These are phyloP conservation scores for Acacia concinna DNA, from an alignment of 331 rosid species.

Conservation along the genomic window DNA sequence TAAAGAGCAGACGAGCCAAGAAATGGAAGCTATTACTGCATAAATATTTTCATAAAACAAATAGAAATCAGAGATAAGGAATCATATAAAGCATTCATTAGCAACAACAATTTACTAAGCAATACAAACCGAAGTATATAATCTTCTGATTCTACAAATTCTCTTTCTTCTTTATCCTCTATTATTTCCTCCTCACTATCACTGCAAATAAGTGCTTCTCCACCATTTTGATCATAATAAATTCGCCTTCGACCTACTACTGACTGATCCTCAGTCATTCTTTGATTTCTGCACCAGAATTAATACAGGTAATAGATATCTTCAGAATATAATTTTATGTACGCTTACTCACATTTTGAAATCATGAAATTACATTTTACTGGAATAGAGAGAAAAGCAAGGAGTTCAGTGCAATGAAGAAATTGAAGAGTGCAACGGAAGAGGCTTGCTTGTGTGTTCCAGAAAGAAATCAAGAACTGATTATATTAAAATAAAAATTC, in stretches of 20 bases:
- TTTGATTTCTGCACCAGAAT: slow-evolving; percentile 78
- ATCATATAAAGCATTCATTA: not conserved
- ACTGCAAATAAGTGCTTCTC: slow-evolving; percentile 97
- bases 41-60: not conserved
- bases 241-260: slow-evolving; percentile 95
- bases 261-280: slow-evolving; percentile 99
- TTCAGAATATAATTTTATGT: slow-evolving; percentile 8
- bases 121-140: slow-evolving; percentile 82
- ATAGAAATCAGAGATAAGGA: not conserved
- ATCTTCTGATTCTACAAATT: slow-evolving; percentile 88
- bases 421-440: not conserved
- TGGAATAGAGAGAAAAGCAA: not conserved
- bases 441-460: slow-evolving; percentile 1
- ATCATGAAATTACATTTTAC: slow-evolving; percentile 5
- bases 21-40: not conserved
- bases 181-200: slow-evolving; percentile 93
- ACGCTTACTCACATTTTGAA: slow-evolving; percentile 13
- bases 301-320: slow-evolving; percentile 20
- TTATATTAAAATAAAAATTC: slow-evolving; percentile 1
- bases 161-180: slow-evolving; percentile 90
- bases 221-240: slow-evolving; percentile 96
- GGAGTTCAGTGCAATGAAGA: not conserved
- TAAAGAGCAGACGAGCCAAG: not conserved
- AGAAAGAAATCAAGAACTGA: slow-evolving; percentile 1
- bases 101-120: slow-evolving; percentile 29